Percentiles rank a stretch among this genome's conserved stretches.
These are phyloP conservation scores for Aspergillus pseudonomiae DNA, from an alignment of 2,329 filamentous ascomycete species.

Conservation along the genomic window DNA sequence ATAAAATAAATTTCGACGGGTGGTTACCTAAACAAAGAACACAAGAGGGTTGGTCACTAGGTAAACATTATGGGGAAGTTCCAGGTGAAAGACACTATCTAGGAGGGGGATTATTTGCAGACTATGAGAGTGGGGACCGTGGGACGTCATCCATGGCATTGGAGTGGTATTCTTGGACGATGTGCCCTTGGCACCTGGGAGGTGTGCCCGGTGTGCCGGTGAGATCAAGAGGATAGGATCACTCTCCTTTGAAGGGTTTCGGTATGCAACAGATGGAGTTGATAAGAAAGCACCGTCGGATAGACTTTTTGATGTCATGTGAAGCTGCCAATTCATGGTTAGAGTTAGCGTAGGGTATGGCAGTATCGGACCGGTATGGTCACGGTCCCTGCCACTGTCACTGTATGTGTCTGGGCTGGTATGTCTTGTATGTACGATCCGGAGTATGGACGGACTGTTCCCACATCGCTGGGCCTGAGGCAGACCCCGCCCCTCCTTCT, in stretches of 20 bases:
- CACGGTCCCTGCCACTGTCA: too few species aligned
- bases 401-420: too few species aligned
- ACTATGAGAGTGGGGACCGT: not conserved
- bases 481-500: not conserved
- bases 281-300: not conserved
- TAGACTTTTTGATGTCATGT: not conserved
- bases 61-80: not conserved
- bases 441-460: not conserved
- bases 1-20: not conserved
- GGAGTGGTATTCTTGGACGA: not conserved
- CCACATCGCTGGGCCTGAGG: not conserved
- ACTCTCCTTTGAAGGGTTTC: not conserved
- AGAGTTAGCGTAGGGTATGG: not conserved
- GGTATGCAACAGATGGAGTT: not conserved
- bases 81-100: not conserved
- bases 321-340: not conserved
- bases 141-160: conserved; percentile 10
- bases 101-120: not conserved
- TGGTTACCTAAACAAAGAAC: not conserved
- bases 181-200: conserved; percentile 7
- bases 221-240: conserved; percentile 10
- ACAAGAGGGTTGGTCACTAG: not conserved
- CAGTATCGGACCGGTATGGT: too few species aligned
- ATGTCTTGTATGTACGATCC: too few species aligned
- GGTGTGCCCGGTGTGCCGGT: conserved; percentile 16